Evolutionary conservation across 441 rosid genomes (phyloP).

Genomic region (Aquilaria agallochum): DNA sequence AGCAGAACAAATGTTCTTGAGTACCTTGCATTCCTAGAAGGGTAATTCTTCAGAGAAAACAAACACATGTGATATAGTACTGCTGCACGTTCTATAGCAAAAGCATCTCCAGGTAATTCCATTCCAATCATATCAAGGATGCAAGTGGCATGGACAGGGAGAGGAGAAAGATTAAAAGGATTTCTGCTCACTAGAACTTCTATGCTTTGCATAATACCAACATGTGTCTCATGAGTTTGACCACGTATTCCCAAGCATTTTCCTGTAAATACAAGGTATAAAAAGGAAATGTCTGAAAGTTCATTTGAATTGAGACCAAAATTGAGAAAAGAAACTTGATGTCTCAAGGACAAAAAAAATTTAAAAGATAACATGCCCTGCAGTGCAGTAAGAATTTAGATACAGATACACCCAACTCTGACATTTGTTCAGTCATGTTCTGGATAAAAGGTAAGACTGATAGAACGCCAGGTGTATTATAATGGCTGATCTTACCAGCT

Average conservation of each 20-base stretch:
- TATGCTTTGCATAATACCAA: conserved; percentile 56
- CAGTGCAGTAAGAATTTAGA: no score
- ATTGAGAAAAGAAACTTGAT: not conserved
- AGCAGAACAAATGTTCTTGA: not conserved
- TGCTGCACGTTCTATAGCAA: conserved; percentile 72
- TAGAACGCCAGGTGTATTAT: no score
- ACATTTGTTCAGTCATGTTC: no score
- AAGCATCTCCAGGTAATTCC: conserved; percentile 53
- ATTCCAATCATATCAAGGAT: conserved; percentile 66
- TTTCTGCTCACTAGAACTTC: conserved; percentile 47
- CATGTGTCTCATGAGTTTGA: conserved; percentile 63
- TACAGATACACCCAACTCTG: no score
- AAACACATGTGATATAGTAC: conserved; percentile 62
- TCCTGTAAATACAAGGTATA: conserved; percentile 44
- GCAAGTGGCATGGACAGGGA: conserved; percentile 28
- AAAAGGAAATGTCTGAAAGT: conserved; percentile 14
- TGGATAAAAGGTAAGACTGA: no score
- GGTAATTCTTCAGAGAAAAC: conserved; percentile 52
- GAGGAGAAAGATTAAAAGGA: conserved; percentile 27
- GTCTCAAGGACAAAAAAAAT: no score
- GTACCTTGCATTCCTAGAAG: conserved; percentile 57
- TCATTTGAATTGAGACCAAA: not conserved
- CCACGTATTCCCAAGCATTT: conserved; percentile 52
- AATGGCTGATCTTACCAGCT: no score
- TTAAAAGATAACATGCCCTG: no score